Evolutionary conservation across 129 eudicot genomes (phyloP).

Genomic region (Logfia minima): DNA sequence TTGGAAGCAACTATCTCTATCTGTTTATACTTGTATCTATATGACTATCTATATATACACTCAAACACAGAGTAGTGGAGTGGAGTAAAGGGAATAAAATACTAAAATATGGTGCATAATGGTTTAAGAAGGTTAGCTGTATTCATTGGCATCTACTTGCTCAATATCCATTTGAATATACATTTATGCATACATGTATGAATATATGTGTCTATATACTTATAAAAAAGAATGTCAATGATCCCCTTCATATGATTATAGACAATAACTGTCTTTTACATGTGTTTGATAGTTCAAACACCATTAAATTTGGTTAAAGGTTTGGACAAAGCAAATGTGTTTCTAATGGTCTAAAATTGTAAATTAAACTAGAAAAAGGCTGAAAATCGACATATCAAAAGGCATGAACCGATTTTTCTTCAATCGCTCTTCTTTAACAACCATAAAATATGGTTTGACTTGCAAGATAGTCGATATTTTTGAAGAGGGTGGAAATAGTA

Average conservation of each 20-base stretch:
- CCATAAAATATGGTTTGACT: background rate
- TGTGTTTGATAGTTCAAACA: conserved; percentile 9
- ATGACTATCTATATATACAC: conserved; percentile 13
- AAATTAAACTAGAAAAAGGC: too few species aligned
- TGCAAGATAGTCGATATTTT: background rate
- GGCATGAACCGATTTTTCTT: background rate
- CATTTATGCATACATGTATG: background rate
- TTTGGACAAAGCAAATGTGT: background rate
- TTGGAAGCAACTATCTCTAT: conserved; percentile 38
- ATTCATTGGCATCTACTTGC: conserved; percentile 27
- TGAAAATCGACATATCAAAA: too few species aligned
- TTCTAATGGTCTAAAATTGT: too few species aligned
- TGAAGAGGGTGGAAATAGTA: background rate
- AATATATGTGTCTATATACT: background rate
- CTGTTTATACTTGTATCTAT: background rate
- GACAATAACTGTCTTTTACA: background rate
- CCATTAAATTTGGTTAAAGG: conserved; percentile 9
- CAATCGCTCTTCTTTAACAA: background rate
- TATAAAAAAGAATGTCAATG: conserved; percentile 14
- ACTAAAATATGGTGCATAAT: conserved; percentile 25
- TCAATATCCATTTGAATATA: background rate
- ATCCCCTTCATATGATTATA: background rate
- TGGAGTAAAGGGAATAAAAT: conserved; percentile 31
- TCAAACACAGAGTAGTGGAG: conserved; percentile 35
- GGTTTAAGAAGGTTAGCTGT: conserved; percentile 17